Evolutionary conservation across 352 stramenopile genomes (phyloP).

Genomic region (Globisporangium rhizosaccharum): DNA sequence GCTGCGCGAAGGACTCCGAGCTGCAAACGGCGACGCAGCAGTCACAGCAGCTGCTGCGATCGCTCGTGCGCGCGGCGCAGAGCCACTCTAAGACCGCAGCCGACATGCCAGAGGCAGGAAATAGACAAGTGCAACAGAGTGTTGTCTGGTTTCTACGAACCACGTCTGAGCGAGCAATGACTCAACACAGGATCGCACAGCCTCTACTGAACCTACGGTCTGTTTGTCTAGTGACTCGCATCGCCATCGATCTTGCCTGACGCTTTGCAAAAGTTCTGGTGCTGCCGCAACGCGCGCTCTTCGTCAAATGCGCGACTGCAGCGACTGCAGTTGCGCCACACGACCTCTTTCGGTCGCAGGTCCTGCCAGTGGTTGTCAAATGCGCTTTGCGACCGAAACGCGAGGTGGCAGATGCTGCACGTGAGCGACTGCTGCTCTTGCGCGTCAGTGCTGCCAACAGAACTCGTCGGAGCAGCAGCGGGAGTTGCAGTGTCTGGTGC

Average conservation of each 20-base stretch:
- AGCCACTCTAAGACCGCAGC: not conserved
- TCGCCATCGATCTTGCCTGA: conserved; percentile 1
- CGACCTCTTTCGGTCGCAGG: conserved; percentile 19
- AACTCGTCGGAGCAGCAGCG: not conserved
- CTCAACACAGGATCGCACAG: too few species aligned
- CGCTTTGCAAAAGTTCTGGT: conserved; percentile 63
- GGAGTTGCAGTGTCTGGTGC: too few species aligned
- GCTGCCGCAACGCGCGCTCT: conserved; percentile 64
- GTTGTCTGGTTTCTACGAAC: too few species aligned
- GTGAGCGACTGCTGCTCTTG: conserved; percentile 3
- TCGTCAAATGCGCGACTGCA: conserved; percentile 60
- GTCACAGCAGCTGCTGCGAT: conserved; percentile 12
- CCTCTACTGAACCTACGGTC: not conserved
- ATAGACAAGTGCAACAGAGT: too few species aligned
- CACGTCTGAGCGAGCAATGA: too few species aligned
- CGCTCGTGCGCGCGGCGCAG: conserved; percentile 18
- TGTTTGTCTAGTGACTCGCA: conserved; percentile 8
- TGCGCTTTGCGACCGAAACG: conserved; percentile 18
- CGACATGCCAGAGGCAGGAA: too few species aligned
- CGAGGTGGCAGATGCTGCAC: conserved; percentile 35
- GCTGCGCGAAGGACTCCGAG: conserved; percentile 40
- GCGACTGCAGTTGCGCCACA: conserved; percentile 28
- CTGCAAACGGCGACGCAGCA: conserved; percentile 2
- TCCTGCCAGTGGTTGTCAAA: conserved; percentile 39
- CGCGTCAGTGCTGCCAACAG: not conserved